Evolutionary conservation across 1,284 basidiomycete genomes (phyloP).

Genomic region (Ustilago hordei): DNA sequence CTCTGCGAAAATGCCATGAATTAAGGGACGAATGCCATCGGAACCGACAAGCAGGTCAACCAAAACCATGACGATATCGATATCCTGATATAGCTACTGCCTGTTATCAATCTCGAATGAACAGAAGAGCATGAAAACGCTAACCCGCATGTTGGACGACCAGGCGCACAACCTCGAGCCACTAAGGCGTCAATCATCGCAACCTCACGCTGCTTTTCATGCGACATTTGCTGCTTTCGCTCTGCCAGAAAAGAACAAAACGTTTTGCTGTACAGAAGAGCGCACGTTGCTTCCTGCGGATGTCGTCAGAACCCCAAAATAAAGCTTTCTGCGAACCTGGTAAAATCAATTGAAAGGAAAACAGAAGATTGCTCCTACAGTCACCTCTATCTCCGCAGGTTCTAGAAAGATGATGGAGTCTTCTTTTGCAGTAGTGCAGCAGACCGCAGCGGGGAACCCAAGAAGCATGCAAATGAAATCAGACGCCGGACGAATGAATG

Average conservation of each 20-base stretch:
- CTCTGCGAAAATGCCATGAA: no score
- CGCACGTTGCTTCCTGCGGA: neutral
- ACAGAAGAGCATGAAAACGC: neutral
- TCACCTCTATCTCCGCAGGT: no score
- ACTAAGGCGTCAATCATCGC: neutral
- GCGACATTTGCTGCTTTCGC: neutral
- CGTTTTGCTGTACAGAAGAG: neutral
- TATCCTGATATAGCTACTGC: no score
- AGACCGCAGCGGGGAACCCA: neutral
- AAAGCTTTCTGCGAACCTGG: neutral
- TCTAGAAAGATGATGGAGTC: no score
- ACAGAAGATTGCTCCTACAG: no score
- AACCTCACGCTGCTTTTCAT: neutral
- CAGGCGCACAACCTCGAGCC: neutral
- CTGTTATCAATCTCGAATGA: no score
- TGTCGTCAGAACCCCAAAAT: slow-evolving; percentile 3
- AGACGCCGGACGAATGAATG: no score
- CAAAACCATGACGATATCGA: neutral
- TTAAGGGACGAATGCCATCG: no score
- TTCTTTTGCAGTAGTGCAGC: neutral
- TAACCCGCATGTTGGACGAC: neutral
- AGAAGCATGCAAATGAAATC: no score
- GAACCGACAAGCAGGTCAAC: no score
- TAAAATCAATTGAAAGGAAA: neutral
- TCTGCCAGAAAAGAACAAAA: neutral